Conservation (phyloP, 169 alveolate species). For the Blepharisma undulans region DNA sequence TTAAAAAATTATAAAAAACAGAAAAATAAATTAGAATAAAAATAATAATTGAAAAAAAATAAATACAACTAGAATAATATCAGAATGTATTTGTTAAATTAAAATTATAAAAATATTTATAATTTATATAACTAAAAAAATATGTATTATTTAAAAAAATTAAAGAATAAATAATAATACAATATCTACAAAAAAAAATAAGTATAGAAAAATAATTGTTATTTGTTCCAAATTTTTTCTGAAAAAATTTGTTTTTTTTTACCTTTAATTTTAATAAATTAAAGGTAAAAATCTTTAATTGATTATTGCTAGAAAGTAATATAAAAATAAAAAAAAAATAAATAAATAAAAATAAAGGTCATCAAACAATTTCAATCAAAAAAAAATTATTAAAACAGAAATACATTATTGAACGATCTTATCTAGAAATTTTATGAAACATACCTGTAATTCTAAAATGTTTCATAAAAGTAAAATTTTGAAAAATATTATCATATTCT, state of each 20-base stretch:
- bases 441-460: not conserved
- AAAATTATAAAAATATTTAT: not conserved
- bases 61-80: not conserved
- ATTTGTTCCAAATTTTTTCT: not conserved
- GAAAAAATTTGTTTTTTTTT: too few relatives aligned
- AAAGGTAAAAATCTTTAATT: too few relatives aligned
- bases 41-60: not conserved
- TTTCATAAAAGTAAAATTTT: not conserved
- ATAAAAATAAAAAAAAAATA: too few relatives aligned
- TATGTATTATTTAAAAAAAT: not conserved
- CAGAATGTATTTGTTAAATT: not conserved
- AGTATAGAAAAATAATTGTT: not conserved
- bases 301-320: too few relatives aligned
- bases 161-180: not conserved
- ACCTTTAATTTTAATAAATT: too few relatives aligned
- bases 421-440: not conserved
- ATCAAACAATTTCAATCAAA: too few relatives aligned
- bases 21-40: too few relatives aligned
- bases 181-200: not conserved
- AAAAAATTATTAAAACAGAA: too few relatives aligned
- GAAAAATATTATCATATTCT: slow-evolving; percentile 11
- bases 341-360: too few relatives aligned
- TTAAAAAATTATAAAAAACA: not conserved
- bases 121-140: not conserved
- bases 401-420: too few relatives aligned